phyloP scores from a whole-genome alignment of 257 asterid species.

The Przewalskia tangutica region DNA sequence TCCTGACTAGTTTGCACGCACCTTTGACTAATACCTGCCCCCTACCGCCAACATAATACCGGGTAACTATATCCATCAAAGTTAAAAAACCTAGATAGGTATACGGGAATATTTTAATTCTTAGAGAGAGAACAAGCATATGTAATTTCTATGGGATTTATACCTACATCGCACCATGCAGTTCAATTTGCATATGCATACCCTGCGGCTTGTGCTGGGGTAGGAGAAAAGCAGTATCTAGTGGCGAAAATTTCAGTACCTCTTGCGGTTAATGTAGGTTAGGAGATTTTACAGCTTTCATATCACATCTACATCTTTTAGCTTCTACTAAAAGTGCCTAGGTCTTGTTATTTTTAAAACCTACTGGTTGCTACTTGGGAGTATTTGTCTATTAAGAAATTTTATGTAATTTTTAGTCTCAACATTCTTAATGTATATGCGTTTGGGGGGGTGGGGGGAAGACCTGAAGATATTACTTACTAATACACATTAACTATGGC shows the following conservation, averaged over 20 bases:
- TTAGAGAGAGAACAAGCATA: not conserved
- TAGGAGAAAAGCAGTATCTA: not conserved
- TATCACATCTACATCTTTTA: not conserved
- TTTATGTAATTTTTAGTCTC: not conserved
- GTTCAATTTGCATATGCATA: not conserved
- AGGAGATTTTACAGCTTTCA: not conserved
- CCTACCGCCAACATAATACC: no score
- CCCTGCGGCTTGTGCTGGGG: not conserved
- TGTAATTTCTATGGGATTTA: not conserved
- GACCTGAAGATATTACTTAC: constrained; percentile 5
- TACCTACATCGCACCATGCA: not conserved
- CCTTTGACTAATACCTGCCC: no score
- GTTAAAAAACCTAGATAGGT: not conserved
- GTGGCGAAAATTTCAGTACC: not conserved
- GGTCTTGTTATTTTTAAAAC: not conserved
- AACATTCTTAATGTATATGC: not conserved
- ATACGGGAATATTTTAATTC: not conserved
- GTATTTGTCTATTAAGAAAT: not conserved
- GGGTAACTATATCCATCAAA: no score
- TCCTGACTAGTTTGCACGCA: no score
- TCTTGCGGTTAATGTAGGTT: not conserved
- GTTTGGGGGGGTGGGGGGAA: not conserved
- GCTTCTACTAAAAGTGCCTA: not conserved
- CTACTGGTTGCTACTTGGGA: not conserved
- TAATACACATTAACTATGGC: constrained; percentile 15